Percentiles rank a stretch among this genome's conserved stretches.
phyloP scores from a whole-genome alignment of 108 stramenopile genomes.

The Nitzschia putrida region DNA sequence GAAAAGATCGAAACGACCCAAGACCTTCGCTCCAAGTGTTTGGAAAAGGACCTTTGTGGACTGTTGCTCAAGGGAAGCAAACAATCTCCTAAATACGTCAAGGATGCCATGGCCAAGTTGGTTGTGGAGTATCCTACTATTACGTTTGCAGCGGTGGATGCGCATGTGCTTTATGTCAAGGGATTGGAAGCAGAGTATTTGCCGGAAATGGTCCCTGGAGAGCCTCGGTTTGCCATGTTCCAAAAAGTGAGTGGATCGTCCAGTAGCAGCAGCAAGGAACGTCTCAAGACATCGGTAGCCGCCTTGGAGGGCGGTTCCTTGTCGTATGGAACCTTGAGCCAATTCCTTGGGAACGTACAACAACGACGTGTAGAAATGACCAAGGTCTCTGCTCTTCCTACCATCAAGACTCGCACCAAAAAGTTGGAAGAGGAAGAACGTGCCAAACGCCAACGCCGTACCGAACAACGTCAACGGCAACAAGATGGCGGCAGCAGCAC shows the following conservation, averaged over 20 bases:
- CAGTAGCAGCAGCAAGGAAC: conserved; percentile 46
- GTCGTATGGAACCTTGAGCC: conserved; percentile 67
- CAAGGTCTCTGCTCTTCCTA: conserved; percentile 63
- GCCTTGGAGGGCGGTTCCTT: conserved; percentile 40
- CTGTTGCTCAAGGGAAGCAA: conserved; percentile 79
- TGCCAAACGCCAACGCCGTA: conserved; percentile 70
- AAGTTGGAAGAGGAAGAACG: conserved; percentile 77
- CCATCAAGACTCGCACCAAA: conserved; percentile 82
- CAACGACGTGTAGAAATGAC: conserved; percentile 40
- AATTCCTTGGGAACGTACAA: conserved; percentile 54
- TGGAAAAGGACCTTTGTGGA: conserved; percentile 76
- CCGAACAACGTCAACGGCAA: conserved; percentile 46
- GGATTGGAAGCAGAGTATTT: conserved; percentile 74
- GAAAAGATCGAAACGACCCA: conserved; percentile 87
- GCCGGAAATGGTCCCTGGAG: conserved; percentile 66
- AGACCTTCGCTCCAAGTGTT: conserved; percentile 79
- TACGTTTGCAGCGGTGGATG: conserved; percentile 78
- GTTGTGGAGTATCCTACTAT: conserved; percentile 72
- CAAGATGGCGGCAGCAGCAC: conserved; percentile 27
- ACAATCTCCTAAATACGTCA: conserved; percentile 65
- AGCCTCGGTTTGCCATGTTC: conserved; percentile 82
- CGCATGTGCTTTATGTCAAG: conserved; percentile 65
- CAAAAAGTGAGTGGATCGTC: conserved; percentile 73
- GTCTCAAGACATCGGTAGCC: conserved; percentile 71
- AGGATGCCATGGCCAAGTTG: conserved; percentile 78